phyloP scores from a whole-genome alignment of 1,284 basidiomycete species.

The Leccinum variabile region DNA sequence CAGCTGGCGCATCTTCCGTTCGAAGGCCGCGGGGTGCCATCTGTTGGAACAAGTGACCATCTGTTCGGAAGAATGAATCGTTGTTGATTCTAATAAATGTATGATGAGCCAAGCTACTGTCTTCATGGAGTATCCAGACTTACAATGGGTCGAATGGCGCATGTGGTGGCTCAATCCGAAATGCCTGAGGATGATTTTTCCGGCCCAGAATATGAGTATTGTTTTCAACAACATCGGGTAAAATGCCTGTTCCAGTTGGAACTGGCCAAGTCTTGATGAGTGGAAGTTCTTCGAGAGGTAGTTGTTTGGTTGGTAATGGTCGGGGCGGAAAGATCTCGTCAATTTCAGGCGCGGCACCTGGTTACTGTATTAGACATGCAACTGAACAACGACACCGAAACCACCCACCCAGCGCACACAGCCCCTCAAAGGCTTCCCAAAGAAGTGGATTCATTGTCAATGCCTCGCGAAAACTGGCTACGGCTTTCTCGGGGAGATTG shows the following conservation, averaged over 20 bases:
- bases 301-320: constrained; percentile 54
- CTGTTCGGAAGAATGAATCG: constrained; percentile 59
- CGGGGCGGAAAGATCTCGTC: constrained; percentile 71
- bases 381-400: constrained; percentile 4
- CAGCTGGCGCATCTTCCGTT: constrained; percentile 36
- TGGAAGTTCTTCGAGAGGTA: constrained; percentile 49
- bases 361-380: constrained; percentile 19
- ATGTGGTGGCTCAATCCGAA: constrained; percentile 51
- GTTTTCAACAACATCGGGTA: constrained; percentile 60
- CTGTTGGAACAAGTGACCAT: constrained; percentile 58
- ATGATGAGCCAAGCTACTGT: constrained; percentile 8
- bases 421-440: constrained; percentile 92
- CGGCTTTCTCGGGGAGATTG: constrained; percentile 72
- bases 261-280: constrained; percentile 39
- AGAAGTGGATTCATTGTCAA: constrained; percentile 76
- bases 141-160: constrained; percentile 65
- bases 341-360: constrained; percentile 66
- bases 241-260: constrained; percentile 59
- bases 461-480: constrained; percentile 70
- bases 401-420: constrained; percentile 77
- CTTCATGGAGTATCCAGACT: constrained; percentile 25
- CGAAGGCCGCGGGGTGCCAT: constrained; percentile 41
- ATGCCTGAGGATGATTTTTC: constrained; percentile 51
- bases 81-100: constrained; percentile 47
- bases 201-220: constrained; percentile 55